Evolutionary conservation across 2,329 filamentous ascomycete species (phyloP), one percentile per base, ranked within the genome.

Genomic region (Colletotrichum aenigma): DNA sequence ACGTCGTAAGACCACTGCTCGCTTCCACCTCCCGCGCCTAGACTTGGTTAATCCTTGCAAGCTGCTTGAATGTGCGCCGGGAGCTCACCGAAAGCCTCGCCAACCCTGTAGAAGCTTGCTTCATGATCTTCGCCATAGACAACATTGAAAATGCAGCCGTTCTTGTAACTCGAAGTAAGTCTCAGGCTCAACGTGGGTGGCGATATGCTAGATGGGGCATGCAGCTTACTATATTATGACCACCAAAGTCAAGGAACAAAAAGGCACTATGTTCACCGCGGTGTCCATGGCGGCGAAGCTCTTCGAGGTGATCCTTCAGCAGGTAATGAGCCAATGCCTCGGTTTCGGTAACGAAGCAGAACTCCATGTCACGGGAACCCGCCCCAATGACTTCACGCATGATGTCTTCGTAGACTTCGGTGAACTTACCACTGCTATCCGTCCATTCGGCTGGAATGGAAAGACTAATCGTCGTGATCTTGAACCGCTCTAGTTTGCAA

Each of bases 171-270:
- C 10, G 18, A n/a, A 16, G 32, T 58, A 16, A 43, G n/a, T 26
- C 18, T 61, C 28, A 30, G 6, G 18, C 32, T 16, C 16, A n/a
- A 24, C 21, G 28, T 6, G 9, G 2, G 12, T 64, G 55, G 5
- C 5, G 28, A 36, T 8, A 16, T 28, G 13, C 55, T 7, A 13
- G 8, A 55, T 21, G 43, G 13, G 18, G 58, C 26, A 6, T 48
- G 65, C 48, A n/a, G 21, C 60, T 64, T 18, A 76, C 74, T 70
- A 76, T 76, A 34, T 73, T 76, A 18, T 76, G 74, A 5, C 74
- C 74, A 8, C 70, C 74, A 69, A 73, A 73, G 34, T 76, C 74
- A 4, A 73, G 69, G 32, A 76, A 73, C 55, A 76, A 32, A 12
- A 76, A 18, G 3, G 61, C 30, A 16, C 58, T 28, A 6, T 58